phyloP scores from a whole-genome alignment of 2,329 filamentous ascomycete genomes.

The Arthrinium puccinioides region DNA sequence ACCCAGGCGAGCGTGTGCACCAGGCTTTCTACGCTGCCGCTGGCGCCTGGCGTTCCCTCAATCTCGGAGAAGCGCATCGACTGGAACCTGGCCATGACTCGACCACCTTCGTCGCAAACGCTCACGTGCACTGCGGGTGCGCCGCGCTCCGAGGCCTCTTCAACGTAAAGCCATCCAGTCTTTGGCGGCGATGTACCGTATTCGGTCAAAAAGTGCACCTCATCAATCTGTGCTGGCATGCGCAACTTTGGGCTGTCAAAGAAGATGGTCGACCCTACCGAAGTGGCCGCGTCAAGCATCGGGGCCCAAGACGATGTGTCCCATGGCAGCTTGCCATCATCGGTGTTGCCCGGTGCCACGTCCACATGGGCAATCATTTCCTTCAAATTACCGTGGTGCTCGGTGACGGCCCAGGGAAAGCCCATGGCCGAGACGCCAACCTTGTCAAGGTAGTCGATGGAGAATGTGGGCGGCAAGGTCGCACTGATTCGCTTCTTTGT shows the following conservation, averaged over 20 bases:
- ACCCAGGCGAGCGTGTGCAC: constrained; percentile 30
- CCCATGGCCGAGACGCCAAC: constrained; percentile 32
- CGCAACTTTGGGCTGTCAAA: constrained; percentile 26
- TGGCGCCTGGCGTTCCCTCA: constrained; percentile 18
- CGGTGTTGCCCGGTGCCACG: constrained; percentile 14
- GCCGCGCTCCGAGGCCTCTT: constrained; percentile 16
- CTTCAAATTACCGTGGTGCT: constrained; percentile 27
- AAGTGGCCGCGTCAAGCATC: constrained; percentile 32
- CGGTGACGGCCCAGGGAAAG: constrained; percentile 31
- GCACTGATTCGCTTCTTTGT: constrained; percentile 20
- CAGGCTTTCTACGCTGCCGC: constrained; percentile 17
- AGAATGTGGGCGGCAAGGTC: constrained; percentile 23
- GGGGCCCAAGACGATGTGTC: constrained; percentile 26
- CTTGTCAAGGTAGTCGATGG: constrained; percentile 27
- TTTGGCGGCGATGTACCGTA: constrained; percentile 20
- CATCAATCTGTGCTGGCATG: constrained; percentile 14
- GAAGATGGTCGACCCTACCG: constrained; percentile 32
- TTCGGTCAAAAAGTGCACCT: not conserved
- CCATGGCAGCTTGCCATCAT: not conserved
- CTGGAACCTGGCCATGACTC: constrained; percentile 20
- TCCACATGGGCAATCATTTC: constrained; percentile 35
- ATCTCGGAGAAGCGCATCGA: constrained; percentile 31
- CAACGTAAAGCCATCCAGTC: constrained; percentile 25
- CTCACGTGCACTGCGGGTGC: constrained; percentile 22
- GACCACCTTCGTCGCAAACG: constrained; percentile 13